Evolutionary conservation across 2,329 filamentous ascomycete species (phyloP), one percentile per base, ranked within the genome.

Genomic region (Cladosporium halotolerans): DNA sequence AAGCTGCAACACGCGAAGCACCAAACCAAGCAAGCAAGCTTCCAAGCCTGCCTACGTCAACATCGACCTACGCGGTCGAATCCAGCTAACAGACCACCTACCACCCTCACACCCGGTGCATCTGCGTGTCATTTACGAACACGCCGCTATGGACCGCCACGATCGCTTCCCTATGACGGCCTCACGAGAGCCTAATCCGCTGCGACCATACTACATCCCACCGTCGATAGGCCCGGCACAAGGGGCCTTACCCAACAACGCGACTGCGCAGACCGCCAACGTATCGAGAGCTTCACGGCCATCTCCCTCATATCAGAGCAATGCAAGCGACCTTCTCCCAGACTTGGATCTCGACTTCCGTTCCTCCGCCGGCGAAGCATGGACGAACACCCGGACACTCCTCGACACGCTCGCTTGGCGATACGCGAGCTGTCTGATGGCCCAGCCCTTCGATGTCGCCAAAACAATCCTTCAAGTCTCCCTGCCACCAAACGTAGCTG

Each of bases 381-480:
- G 66, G 66, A 58, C 61, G 38, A 58, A 60, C 33, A 76, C 86
- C 41, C 88, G 86, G 67, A 84, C 86, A 58, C 74, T 95, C 56
- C 67, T 96, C 45, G 90, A 97, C 67, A 85, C 91, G 68, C 82
- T 93, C 59, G 68, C 95, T 70, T 95, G 91, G 84, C 92, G 93
- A 68, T 99, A 99, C 73, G 86, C 85, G 11, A 89, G 86, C 54
- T 85, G 96, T 19, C 72, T 97, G 65, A 84, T 96, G 68, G 87
- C 89, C 51, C 93, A 99, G 72, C 93, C 93, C 11, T 97, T 99
- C 70, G 93, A 97, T 76, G 91, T 96, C 54, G 90, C 92, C 66
- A 97, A 96, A 79, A 93, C 86, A 11, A 82, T 97, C 53, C 74
- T 99, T 62, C 93, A 99, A 72, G 83, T 90, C 48, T 82, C 81